Conservation (phyloP, 371 early-diverging fungal species). For the Mucor saturninus region DNA sequence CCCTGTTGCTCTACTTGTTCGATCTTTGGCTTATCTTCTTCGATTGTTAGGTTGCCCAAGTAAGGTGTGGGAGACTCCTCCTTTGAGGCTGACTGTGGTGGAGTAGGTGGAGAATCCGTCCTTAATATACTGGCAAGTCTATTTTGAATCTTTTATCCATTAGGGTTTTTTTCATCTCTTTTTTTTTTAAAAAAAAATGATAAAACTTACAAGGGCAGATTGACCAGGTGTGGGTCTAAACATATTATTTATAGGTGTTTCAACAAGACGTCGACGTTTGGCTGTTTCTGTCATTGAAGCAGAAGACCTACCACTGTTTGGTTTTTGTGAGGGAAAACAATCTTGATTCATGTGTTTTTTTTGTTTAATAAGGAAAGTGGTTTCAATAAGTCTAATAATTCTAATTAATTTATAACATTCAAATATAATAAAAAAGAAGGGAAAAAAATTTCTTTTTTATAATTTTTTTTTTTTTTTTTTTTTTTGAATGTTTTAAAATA, state of each 20-base stretch:
- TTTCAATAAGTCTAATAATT: too few relatives aligned
- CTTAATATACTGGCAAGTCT: background rate
- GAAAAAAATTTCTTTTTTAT: background rate
- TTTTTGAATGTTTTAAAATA: too few relatives aligned
- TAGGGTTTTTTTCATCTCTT: background rate
- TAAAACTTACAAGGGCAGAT: conserved; percentile 10
- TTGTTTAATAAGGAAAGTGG: too few relatives aligned
- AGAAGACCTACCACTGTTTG: conserved; percentile 16
- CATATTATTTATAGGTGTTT: conserved; percentile 2
- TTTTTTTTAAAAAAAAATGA: background rate
- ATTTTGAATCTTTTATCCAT: conserved; percentile 1
- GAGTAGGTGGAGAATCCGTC: background rate
- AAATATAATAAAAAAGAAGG: background rate
- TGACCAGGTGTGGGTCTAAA: conserved; percentile 4
- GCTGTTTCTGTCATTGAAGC: conserved; percentile 5
- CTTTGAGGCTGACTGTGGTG: background rate
- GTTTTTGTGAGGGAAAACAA: conserved; percentile 3
- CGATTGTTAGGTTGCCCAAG: background rate
- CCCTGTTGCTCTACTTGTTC: background rate
- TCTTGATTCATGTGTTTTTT: background rate
- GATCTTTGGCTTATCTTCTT: conserved; percentile 1
- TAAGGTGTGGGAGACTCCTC: too few relatives aligned
- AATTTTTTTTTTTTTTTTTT: too few relatives aligned
- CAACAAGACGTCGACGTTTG: conserved; percentile 18
- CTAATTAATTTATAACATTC: background rate